A percentile compares a stretch with the other conserved stretches of the same genome.
These are phyloP conservation scores for Lactarius pseudohatsudake DNA, from an alignment of 768 basidiomycete genomes.

Conservation along the genomic window DNA sequence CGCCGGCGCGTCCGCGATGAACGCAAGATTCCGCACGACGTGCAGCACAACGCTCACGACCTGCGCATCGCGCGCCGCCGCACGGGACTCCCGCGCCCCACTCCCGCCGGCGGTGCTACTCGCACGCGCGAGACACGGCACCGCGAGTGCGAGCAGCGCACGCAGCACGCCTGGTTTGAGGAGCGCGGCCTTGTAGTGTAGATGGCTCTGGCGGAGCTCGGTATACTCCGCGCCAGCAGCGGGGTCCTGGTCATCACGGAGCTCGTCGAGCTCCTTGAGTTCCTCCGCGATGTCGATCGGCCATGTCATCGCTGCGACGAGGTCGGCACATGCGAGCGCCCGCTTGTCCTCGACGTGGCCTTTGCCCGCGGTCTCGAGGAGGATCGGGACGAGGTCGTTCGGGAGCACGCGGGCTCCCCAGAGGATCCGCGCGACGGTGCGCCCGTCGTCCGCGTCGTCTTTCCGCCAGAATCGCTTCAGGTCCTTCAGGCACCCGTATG, in stretches of 20 bases:
- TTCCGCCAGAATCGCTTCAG: conserved; percentile 94
- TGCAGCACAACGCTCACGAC: conserved; percentile 87
- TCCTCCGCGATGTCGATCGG: conserved; percentile 96
- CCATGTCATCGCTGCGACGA: conserved; percentile 98
- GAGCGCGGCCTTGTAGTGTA: conserved; percentile 84
- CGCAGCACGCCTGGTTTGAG: conserved; percentile 67
- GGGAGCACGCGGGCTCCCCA: conserved; percentile 83
- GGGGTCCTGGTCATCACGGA: conserved; percentile 77
- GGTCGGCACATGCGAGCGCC: conserved; percentile 79
- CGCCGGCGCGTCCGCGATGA: conserved; percentile 82
- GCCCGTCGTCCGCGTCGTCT: conserved; percentile 95
- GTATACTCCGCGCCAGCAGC: conserved; percentile 87
- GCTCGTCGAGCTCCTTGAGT: conserved; percentile 86
- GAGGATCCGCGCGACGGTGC: conserved; percentile 92
- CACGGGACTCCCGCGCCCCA: no score
- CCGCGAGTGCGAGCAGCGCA: conserved; percentile 68
- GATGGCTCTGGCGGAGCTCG: conserved; percentile 73
- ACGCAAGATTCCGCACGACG: conserved; percentile 89
- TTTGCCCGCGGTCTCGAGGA: conserved; percentile 76
- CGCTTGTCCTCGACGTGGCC: conserved; percentile 79
- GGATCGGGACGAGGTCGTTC: conserved; percentile 85
- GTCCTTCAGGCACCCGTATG: conserved; percentile 84
- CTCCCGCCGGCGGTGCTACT: no score
- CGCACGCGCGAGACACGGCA: conserved; percentile 74
- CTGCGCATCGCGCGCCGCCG: conserved; percentile 78